Evolutionary conservation across 352 stramenopile genomes (phyloP).

Genomic region (Pilasporangium apinafurcum): DNA sequence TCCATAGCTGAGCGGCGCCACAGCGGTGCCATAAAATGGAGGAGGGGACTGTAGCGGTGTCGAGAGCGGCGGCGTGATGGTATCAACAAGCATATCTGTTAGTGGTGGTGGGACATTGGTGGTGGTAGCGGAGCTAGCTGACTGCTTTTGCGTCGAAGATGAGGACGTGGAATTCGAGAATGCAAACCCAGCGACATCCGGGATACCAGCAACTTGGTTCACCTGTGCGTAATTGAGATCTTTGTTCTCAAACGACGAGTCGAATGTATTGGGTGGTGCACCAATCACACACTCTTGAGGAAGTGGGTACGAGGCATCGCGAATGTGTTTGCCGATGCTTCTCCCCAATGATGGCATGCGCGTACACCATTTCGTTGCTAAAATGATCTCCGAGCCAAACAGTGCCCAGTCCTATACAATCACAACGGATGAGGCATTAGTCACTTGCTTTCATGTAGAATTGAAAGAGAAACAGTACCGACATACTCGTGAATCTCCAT

Average conservation of each 20-base stretch:
- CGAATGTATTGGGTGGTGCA: slow-evolving; percentile 2
- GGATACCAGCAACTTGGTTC: slow-evolving; percentile 3
- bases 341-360: slow-evolving; percentile 6
- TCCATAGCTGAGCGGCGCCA: slow-evolving; percentile 10
- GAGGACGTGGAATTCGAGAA: slow-evolving; percentile 2
- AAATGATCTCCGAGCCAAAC: slow-evolving; percentile 7
- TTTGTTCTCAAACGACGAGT: slow-evolving; percentile 7
- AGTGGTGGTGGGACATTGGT: neutral
- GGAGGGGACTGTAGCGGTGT: neutral
- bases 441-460: too few relatives aligned
- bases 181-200: slow-evolving; percentile 9
- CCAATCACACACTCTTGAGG: slow-evolving; percentile 9
- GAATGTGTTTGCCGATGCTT: slow-evolving; percentile 10
- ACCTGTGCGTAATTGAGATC: slow-evolving; percentile 12
- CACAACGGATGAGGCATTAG: neutral
- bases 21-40: slow-evolving; percentile 4
- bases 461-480: neutral
- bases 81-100: neutral
- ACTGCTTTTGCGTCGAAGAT: neutral
- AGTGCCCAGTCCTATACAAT: slow-evolving; percentile 10
- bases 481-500: slow-evolving; percentile 27
- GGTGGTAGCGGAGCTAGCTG: neutral
- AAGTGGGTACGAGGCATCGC: slow-evolving; percentile 9
- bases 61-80: neutral
- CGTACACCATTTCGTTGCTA: slow-evolving; percentile 4